These are phyloP conservation scores for Aspergillus fructus DNA, from an alignment of 2,329 filamentous ascomycete genomes.

Conservation along the genomic window DNA sequence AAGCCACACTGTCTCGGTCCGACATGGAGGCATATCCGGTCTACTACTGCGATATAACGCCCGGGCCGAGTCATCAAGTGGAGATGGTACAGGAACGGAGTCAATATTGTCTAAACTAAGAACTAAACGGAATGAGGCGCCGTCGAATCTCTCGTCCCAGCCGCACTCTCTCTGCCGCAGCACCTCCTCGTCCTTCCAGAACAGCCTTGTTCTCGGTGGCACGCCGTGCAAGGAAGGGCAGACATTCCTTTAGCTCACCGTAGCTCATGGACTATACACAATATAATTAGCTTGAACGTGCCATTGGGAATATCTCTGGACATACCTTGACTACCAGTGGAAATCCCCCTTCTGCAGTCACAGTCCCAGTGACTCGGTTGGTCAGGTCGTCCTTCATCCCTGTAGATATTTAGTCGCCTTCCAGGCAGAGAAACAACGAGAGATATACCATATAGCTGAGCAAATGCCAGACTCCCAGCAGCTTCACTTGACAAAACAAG, in stretches of 20 bases:
- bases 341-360: background rate
- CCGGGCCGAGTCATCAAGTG: too few relatives aligned
- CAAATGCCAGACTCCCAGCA: background rate
- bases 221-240: background rate
- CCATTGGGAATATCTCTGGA: too few relatives aligned
- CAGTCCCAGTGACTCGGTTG: constrained; percentile 4
- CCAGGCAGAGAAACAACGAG: background rate
- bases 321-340: constrained; percentile 6
- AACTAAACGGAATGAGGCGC: background rate
- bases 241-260: background rate
- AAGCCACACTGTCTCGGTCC: too few relatives aligned
- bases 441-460: background rate
- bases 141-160: background rate
- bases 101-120: background rate
- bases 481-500: background rate
- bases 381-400: constrained; percentile 12
- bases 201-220: background rate
- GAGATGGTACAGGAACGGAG: too few relatives aligned
- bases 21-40: too few relatives aligned
- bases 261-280: background rate
- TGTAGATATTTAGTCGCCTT: background rate
- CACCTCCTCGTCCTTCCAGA: background rate
- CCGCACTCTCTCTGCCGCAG: background rate
- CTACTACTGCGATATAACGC: too few relatives aligned
- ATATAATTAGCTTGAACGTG: background rate